Evolutionary conservation across 331 rosid genomes (phyloP), one percentile per base, ranked within the genome.

Genomic region (Rhamnella rubrinervis): DNA sequence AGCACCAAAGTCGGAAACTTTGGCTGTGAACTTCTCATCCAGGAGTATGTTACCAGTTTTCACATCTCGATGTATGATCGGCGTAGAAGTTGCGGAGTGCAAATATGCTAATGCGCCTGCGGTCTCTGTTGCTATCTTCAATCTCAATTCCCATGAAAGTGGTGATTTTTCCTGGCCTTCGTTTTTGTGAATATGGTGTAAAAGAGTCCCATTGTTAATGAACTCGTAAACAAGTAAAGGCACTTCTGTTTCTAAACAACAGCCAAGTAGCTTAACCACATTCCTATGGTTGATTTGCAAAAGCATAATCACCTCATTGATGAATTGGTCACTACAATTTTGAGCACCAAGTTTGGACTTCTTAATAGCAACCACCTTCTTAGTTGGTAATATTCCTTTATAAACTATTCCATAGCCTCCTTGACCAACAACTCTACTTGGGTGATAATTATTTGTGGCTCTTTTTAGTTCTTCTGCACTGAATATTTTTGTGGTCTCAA

Each of bases 11-110:
- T 67, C 70, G 0, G 74, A 52, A 8, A 75, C 59, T 39, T 75
- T 75, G 0, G 65, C 65, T 0, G 20, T 55, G 25, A 61, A 61
- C 1, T 68, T 52, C 0, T 61, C 65, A 38, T 61, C 74, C 4
- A 75, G 15, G 1, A 75, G 17, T 25, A 75, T 75, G 8, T 75
- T 75, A 17, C 8, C 17, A 1, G 79, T 14, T 21, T 75, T 75
- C 6, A 75, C 59, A 44, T 75, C 79, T 40, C 79, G 15, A 14
- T 75, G 79, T 26, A 75, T 31, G 10, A 75, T 75, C 3, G 56
- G 70, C 2, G 21, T 68, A 3, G 14, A 23, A 11, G 55, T 44
- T 3, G 67, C 53, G 17, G 69, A 68, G 65, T 75, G 74, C 52
- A 75, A 18, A 13, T 75, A 55, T 0, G 80, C 70, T 2, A 68